Conservation (phyloP, 2,329 filamentous ascomycete species). For the Penicillium expansum region DNA sequence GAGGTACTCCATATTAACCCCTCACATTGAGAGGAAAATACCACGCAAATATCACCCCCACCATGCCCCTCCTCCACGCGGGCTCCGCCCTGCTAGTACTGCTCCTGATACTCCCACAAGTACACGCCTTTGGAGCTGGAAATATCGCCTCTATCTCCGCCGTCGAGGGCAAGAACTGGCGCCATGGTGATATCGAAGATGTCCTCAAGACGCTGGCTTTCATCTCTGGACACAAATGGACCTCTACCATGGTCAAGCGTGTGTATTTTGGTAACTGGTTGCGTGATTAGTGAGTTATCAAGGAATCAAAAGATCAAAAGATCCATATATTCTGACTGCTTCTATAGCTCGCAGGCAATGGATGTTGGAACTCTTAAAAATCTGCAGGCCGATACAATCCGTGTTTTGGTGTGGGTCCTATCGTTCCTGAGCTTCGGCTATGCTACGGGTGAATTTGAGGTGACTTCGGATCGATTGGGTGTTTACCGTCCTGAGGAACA, state of each 20-base stretch:
- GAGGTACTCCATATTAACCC: neutral
- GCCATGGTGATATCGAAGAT: conserved; percentile 71
- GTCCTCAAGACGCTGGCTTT: conserved; percentile 75
- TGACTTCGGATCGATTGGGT: conserved; percentile 74
- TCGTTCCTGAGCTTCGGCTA: conserved; percentile 81
- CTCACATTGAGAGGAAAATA: neutral
- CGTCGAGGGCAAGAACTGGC: conserved; percentile 53
- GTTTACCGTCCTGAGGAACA: conserved; percentile 72
- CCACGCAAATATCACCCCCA: conserved; percentile 2
- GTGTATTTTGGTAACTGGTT: conserved; percentile 88
- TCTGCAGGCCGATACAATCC: conserved; percentile 73
- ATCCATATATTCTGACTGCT: conserved; percentile 1
- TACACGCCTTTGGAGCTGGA: conserved; percentile 48
- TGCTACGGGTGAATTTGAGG: conserved; percentile 81
- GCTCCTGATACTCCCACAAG: conserved; percentile 38
- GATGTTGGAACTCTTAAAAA: conserved; percentile 77
- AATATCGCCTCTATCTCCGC: conserved; percentile 51
- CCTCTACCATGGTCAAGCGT: conserved; percentile 70
- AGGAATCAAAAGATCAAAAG: neutral
- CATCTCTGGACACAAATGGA: conserved; percentile 81
- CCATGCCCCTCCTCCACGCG: conserved; percentile 22
- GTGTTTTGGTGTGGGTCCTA: conserved; percentile 76
- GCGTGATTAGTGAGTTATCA: conserved; percentile 61
- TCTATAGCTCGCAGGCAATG: conserved; percentile 65
- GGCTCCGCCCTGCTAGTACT: conserved; percentile 39